Conservation (phyloP, 108 stramenopile genomes). For the Seminavis robusta region DNA sequence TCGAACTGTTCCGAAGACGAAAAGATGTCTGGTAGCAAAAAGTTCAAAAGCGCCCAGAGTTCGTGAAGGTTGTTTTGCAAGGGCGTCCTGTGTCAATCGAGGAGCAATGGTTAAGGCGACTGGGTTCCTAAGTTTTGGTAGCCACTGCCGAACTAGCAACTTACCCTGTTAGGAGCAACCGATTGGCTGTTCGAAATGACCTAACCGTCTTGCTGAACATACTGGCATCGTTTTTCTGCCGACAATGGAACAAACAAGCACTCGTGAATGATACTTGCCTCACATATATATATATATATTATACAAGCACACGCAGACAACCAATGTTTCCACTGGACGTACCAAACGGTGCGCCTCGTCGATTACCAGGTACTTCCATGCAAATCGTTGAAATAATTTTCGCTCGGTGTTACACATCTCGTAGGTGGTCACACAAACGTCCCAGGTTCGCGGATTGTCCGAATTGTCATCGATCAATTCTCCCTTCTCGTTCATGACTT, state of each 20-base stretch:
- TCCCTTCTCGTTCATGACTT: slow-evolving; percentile 57
- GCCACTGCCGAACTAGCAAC: too few species aligned
- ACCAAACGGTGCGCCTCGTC: slow-evolving; percentile 84
- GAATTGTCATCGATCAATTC: slow-evolving; percentile 82
- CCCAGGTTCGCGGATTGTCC: slow-evolving; percentile 78
- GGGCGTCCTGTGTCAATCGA: too few species aligned
- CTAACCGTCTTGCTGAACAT: slow-evolving; percentile 91
- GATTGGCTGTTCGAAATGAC: slow-evolving; percentile 82
- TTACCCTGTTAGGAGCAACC: slow-evolving; percentile 92
- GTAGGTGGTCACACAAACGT: slow-evolving; percentile 96
- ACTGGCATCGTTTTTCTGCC: slow-evolving; percentile 93
- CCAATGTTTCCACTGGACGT: neutral
- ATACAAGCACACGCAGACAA: too few species aligned
- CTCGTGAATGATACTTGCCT: too few species aligned
- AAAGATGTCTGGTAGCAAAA: slow-evolving; percentile 82
- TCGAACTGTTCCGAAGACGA: slow-evolving; percentile 91
- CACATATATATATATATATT: too few species aligned
- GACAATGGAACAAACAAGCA: too few species aligned
- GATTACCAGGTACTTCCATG: slow-evolving; percentile 96
- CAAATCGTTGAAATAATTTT: slow-evolving; percentile 72
- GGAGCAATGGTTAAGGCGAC: too few species aligned
- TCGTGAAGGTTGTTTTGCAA: slow-evolving; percentile 98
- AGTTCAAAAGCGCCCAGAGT: slow-evolving; percentile 85
- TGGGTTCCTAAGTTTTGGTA: too few species aligned
- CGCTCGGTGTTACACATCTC: slow-evolving; percentile 92